Evolutionary conservation across 306 rosid genomes (phyloP), one percentile per base, ranked within the genome.

Genomic region (Ochetophila trinervis): DNA sequence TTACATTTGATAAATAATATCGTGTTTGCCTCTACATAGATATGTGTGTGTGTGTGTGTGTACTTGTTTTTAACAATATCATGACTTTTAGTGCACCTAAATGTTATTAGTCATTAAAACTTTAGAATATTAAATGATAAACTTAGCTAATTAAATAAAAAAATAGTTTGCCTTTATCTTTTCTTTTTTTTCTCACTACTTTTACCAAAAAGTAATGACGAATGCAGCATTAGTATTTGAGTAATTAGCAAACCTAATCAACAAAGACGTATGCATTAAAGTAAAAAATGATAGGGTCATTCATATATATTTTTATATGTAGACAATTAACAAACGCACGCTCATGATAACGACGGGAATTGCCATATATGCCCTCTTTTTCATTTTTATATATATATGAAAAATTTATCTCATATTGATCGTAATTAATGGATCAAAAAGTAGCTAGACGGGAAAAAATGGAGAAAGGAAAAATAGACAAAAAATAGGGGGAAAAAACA

Each of bases 251-350:
- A 58, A 76, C 83, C 84, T 75, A 84, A 81, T 77, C 77, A 19
- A 75, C 69, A 76, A 70, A 49, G 76, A 76, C 78, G 72, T 55
- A 55, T 71, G 66, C 74, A 81, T 72, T 70, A 69, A 69, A 84
- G 62, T 37, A 63, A 83, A 60, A 11, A 37, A 59, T 65, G 64
- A 66, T 23, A 65, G 67, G 75, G 63, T 67, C 65, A 67, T 64
- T 57, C 48, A 18, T 75, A 61, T 23, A 35, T 19, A 72, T 66
- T 73, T 59, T 61, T 58, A 18, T 19, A 62, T 40, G 0, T 40
- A 60, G 37, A 53, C 66, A 72, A 60, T 70, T 61, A 37, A 59
- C 12, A 56, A 68, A 56, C 61, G 68, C 76, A 74, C 70, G 82
- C 83, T 55, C 32, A 27, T 27, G 87, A 83, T 49, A 63, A 66